Base-by-base conservation (phyloP, 352 stramenopile genomes). In the Phytopythium sindhum region DNA sequence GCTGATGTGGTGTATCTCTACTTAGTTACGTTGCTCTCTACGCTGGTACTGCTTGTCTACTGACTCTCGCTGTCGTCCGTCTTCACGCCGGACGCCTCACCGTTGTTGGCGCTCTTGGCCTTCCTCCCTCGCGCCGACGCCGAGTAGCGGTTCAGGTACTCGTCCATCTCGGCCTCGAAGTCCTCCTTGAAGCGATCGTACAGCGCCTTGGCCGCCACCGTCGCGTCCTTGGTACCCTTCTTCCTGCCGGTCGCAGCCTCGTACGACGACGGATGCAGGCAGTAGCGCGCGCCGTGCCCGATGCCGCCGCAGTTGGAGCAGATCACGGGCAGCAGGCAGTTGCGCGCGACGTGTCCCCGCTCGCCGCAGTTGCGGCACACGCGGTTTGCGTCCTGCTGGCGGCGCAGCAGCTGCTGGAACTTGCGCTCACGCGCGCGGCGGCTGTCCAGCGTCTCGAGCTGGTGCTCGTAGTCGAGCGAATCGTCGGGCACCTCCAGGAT, bases 361-460 rank as follows among this genome's bases (percentile, higher is more conserved):
- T 94, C 83, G 24, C 86, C 86, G 67, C 86, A 94, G 63, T 94
- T 94, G 31, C 64, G 73, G 64, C 86, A 94, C 53, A 92, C 75
- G 45, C 73, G 73, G 53, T 94, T 71, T 28, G 67, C 70, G 63
- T 94, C 84, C 37, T 76, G 53, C 45, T 88, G 67, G n/a, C 76
- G 78, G 23, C 72, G 67, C 31, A 94, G 64, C 24, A 85, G 65
- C 60, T 89, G 86, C 60, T 81, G 41, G 51, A 87, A 92, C 62
- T 88, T 86, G 57, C 82, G 83, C 44, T 82, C 70, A 54, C 80
- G 80, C 6, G 78, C 60, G 44, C 74, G 60, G 2, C 66, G 39
- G 23, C 61, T 55, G 68, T 78, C 76, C n/a, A 86, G 64, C 28
- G 68, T 72, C 63, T 83, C 80, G 29, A 94, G 70, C 42, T 79